phyloP scores from a whole-genome alignment of 1,284 basidiomycete species.

The Ceratobasidium sp. region DNA sequence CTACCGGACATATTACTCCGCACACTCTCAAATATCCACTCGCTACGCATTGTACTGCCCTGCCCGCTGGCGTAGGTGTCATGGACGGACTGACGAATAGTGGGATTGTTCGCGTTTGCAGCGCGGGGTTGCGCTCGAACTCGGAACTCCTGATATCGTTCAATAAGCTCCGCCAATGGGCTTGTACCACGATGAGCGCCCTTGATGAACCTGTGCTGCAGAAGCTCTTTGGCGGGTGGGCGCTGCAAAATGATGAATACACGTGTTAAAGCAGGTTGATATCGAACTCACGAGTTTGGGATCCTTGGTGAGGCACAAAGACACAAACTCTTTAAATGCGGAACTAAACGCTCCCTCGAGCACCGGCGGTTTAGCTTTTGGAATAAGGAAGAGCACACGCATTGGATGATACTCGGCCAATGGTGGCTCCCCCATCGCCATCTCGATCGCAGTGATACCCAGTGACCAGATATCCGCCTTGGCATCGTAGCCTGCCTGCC shows the following conservation, averaged over 20 bases:
- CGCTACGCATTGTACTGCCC: conserved; percentile 75
- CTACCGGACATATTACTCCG: conserved; percentile 63
- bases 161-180: conserved; percentile 86
- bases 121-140: conserved; percentile 55
- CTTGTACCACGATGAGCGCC: conserved; percentile 78
- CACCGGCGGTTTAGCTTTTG: conserved; percentile 92
- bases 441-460: conserved; percentile 96
- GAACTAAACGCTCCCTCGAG: conserved; percentile 86
- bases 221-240: conserved; percentile 88
- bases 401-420: conserved; percentile 95
- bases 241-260: conserved; percentile 64
- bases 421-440: conserved; percentile 95
- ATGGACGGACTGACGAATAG: conserved; percentile 39
- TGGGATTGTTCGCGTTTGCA: conserved; percentile 21
- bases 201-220: conserved; percentile 92
- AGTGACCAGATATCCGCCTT: conserved; percentile 98
- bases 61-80: conserved; percentile 36
- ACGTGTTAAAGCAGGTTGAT: conserved; percentile 23
- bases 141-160: conserved; percentile 79
- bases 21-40: conserved; percentile 97
- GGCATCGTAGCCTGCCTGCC: conserved; percentile 95
- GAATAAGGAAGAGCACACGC: conserved; percentile 95
- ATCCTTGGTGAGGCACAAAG: conserved; percentile 92
- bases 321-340: conserved; percentile 93
- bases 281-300: conserved; percentile 70